phyloP scores from a whole-genome alignment of 495 filamentous ascomycete species.

The Neurospora sp. region DNA sequence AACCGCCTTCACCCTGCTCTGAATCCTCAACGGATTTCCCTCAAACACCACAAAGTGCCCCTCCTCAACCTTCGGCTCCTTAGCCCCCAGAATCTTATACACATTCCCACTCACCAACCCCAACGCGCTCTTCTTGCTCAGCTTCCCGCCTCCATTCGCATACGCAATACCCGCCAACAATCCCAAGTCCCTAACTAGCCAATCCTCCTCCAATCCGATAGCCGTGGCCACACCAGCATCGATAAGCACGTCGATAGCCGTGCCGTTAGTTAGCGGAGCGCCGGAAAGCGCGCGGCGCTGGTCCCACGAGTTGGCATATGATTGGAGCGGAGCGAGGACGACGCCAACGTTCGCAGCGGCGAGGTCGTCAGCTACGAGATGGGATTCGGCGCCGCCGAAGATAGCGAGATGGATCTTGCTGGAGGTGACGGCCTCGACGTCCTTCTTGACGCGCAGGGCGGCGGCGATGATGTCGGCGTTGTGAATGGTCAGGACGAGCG shows the following conservation, averaged over 20 bases:
- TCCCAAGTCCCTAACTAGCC: conserved; percentile 35
- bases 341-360: conserved; percentile 36
- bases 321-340: conserved; percentile 36
- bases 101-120: conserved; percentile 37
- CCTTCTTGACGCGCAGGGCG: conserved; percentile 27
- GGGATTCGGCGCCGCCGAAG: conserved; percentile 40
- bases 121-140: conserved; percentile 27
- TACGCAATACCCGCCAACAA: conserved; percentile 41
- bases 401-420: conserved; percentile 29
- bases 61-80: conserved; percentile 14
- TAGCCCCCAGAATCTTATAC: conserved; percentile 36
- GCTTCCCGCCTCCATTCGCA: conserved; percentile 38
- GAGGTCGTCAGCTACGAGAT: conserved; percentile 36
- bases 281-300: conserved; percentile 37
- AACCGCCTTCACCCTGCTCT: conserved; percentile 30
- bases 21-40: conserved; percentile 36
- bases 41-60: conserved; percentile 36
- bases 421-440: conserved; percentile 17
- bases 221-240: conserved; percentile 36
- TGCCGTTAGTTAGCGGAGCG: conserved; percentile 43
- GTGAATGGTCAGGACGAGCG: conserved; percentile 33
- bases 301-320: conserved; percentile 35
- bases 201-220: conserved; percentile 40
- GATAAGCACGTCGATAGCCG: conserved; percentile 33
- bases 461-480: conserved; percentile 36